Evolutionary conservation across 352 stramenopile genomes (phyloP).

Genomic region (Globisporangium cystogenes): DNA sequence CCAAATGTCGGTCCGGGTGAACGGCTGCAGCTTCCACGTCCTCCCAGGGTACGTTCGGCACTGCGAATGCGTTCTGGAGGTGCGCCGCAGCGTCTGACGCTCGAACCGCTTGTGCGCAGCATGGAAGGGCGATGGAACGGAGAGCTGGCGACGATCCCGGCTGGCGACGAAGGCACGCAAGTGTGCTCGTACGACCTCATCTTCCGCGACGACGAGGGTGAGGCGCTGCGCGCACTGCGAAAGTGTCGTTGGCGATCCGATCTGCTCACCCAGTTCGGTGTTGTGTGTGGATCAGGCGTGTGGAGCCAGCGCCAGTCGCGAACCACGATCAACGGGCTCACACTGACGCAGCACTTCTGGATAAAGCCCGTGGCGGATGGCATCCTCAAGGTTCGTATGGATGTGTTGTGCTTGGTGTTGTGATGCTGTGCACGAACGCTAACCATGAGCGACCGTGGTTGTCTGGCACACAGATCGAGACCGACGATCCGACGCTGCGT

Average conservation of each 20-base stretch:
- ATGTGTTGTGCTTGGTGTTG: too few species aligned
- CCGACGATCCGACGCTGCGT: slow-evolving; percentile 70
- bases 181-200: slow-evolving; percentile 84
- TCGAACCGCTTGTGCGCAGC: slow-evolving; percentile 13
- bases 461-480: slow-evolving; percentile 45
- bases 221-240: background rate
- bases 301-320: slow-evolving; percentile 84
- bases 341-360: slow-evolving; percentile 85
- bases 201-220: slow-evolving; percentile 78
- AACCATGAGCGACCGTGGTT: too few species aligned
- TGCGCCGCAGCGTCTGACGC: background rate
- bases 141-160: slow-evolving; percentile 64
- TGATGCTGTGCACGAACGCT: too few species aligned
- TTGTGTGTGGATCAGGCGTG: slow-evolving; percentile 30
- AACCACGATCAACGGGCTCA: slow-evolving; percentile 83
- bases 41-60: slow-evolving; percentile 37
- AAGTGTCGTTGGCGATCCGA: background rate
- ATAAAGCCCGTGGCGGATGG: slow-evolving; percentile 84
- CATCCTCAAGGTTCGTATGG: slow-evolving; percentile 73
- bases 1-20: slow-evolving; percentile 82
- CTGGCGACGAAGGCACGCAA: slow-evolving; percentile 73
- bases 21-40: slow-evolving; percentile 82
- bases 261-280: background rate
- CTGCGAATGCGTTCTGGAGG: background rate
- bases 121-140: slow-evolving; percentile 87